phyloP scores from a whole-genome alignment of 495 filamentous ascomycete genomes.

The Penicillium parvum region DNA sequence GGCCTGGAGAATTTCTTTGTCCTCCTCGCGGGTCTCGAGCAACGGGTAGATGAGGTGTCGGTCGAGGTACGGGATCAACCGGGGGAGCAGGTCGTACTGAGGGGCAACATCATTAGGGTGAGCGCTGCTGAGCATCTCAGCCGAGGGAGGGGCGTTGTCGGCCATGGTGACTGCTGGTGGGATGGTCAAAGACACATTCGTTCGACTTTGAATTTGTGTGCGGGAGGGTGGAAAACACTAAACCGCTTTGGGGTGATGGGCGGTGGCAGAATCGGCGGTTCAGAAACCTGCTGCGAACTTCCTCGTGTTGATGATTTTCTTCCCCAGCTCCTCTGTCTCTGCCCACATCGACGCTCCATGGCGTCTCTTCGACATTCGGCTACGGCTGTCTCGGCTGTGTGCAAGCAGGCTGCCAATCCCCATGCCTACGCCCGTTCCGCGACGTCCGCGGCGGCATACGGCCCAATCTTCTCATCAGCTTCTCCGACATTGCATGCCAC shows the following conservation, averaged over 20 bases:
- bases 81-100: conserved; percentile 79
- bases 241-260: conserved; percentile 26
- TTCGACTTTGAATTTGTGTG: conserved; percentile 38
- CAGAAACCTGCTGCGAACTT: conserved; percentile 23
- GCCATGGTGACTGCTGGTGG: conserved; percentile 56
- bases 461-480: conserved; percentile 31
- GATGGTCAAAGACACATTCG: conserved; percentile 18
- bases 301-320: conserved; percentile 11
- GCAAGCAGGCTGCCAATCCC: conserved; percentile 32
- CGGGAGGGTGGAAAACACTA: conserved; percentile 41
- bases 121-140: conserved; percentile 54
- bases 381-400: conserved; percentile 31
- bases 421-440: conserved; percentile 27
- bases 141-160: conserved; percentile 53
- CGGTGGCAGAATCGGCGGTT: conserved; percentile 28
- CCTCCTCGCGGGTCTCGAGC: conserved; percentile 74
- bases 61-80: conserved; percentile 88
- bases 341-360: conserved; percentile 23
- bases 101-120: conserved; percentile 50
- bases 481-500: conserved; percentile 24
- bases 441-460: conserved; percentile 33
- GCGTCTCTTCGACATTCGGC: conserved; percentile 34
- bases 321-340: conserved; percentile 12
- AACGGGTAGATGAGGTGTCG: conserved; percentile 93
- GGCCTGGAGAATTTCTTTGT: conserved; percentile 67